Conservation (phyloP, 306 rosid species). For the Sesbania bispinosa region DNA sequence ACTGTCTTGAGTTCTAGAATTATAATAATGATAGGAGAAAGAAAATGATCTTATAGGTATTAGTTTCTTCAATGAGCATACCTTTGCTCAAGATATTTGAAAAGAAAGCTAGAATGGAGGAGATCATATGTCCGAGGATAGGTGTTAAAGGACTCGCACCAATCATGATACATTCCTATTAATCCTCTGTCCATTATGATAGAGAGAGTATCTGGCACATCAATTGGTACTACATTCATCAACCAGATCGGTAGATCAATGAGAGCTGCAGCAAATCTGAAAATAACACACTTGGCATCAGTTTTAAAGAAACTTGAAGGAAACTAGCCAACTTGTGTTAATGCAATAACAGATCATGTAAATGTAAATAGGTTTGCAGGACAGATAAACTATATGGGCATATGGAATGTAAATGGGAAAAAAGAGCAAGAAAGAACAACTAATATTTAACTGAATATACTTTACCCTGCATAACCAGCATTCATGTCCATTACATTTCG, state of each 20-base stretch:
- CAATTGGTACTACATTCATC: conserved; percentile 82
- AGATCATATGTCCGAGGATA: conserved; percentile 92
- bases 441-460: neutral
- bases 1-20: neutral
- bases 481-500: conserved; percentile 95
- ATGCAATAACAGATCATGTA: neutral
- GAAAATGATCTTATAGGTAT: neutral
- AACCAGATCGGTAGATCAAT: conserved; percentile 80
- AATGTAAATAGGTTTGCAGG: neutral
- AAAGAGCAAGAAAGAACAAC: neutral
- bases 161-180: conserved; percentile 88
- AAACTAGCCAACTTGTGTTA: neutral
- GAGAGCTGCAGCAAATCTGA: conserved; percentile 89
- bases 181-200: conserved; percentile 77
- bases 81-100: conserved; percentile 59
- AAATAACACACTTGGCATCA: conserved; percentile 23
- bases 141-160: conserved; percentile 91
- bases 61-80: conserved; percentile 29
- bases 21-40: conserved; percentile 1
- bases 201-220: conserved; percentile 64
- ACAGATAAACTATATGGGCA: neutral
- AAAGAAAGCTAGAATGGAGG: conserved; percentile 76
- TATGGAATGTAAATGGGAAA: neutral
- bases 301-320: neutral
- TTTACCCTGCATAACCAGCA: conserved; percentile 97